phyloP scores from a whole-genome alignment of 805 yeast species.

The Schizosaccharomyces cryophilus region DNA sequence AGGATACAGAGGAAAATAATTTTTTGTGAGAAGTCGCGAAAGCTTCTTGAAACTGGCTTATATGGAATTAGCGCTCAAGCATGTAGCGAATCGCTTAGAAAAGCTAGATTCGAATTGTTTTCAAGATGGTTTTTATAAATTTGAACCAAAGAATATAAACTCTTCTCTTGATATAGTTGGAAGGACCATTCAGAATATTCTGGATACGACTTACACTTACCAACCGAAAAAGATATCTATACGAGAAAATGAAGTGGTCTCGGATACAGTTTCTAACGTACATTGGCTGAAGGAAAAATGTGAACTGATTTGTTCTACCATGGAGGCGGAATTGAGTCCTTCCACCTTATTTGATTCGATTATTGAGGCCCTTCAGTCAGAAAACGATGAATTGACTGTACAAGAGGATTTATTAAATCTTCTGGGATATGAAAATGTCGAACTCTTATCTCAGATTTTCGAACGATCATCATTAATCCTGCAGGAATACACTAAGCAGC shows the following conservation, averaged over 20 bases:
- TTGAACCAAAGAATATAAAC: not conserved
- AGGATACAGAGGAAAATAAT: no score
- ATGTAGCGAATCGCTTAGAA: not conserved
- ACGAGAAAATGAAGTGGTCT: no score
- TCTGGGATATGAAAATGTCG: conserved; percentile 69
- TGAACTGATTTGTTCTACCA: no score
- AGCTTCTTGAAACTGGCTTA: not conserved
- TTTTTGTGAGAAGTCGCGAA: no score
- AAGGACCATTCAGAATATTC: not conserved
- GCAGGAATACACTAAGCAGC: conserved; percentile 1
- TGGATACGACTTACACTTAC: not conserved
- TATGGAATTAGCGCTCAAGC: not conserved
- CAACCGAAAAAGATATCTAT: no score
- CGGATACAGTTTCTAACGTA: no score
- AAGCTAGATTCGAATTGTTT: not conserved
- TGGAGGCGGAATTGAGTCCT: not conserved
- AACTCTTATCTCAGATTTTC: conserved; percentile 35
- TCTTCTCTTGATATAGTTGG: not conserved
- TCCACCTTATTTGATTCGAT: conserved; percentile 1
- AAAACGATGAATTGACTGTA: conserved; percentile 28
- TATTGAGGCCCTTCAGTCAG: conserved; percentile 12
- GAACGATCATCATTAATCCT: conserved; percentile 9
- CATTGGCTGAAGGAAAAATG: no score
- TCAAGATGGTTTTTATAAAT: not conserved
- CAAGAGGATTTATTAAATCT: conserved; percentile 57